Base-by-base conservation (phyloP, 768 basidiomycete genomes). In the Phanerochaete carnosa region DNA sequence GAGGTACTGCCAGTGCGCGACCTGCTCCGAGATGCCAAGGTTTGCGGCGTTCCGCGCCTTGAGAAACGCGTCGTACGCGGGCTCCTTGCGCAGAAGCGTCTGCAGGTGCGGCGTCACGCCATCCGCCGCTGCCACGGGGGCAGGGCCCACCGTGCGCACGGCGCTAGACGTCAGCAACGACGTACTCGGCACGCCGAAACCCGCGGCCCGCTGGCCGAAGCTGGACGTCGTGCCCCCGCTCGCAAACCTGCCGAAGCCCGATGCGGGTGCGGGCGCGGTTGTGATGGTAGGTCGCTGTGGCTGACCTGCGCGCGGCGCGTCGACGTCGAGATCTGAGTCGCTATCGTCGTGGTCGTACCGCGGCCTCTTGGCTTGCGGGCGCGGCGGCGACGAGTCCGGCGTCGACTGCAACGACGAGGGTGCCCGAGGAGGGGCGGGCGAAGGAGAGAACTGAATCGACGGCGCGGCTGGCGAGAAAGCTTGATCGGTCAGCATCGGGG, bases 1-100 rank as follows among this genome's bases (percentile, higher is more conserved):
- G 45, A 88, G 77, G 65, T 85, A 81, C 16, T 68, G 67, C 62
- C 84, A 89, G 65, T 83, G 81, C 58, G 84, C 33, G 8, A 72
- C 62, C 61, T 66, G 67, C 59, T 66, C 56, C 43, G 62, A 33
- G 56, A 71, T 62, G 30, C 56, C 57, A 2, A 67, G 53, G 46
- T 53, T 4, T 30, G 7, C 56, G 50, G 47, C 71, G 9, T 74
- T 78, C 57, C 75, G 77, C 6, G 75, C 74, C 59, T 74, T 69
- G 69, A 81, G 84, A 65, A 81, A 86, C 11, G 74, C 73, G 9
- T 62, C 58, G 77, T 80, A 86, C 25, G 67, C 74, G 1, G 71
- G 65, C 59, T 86, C 80, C 30, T 78, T 70, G 60, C 77, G 74
- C 13, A 88, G 68, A 15, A 76, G 60, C 8, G 69, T 55, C 47